Evolutionary conservation across 331 rosid species (phyloP), one percentile per base, ranked within the genome.

Genomic region (Spiraea crenata): DNA sequence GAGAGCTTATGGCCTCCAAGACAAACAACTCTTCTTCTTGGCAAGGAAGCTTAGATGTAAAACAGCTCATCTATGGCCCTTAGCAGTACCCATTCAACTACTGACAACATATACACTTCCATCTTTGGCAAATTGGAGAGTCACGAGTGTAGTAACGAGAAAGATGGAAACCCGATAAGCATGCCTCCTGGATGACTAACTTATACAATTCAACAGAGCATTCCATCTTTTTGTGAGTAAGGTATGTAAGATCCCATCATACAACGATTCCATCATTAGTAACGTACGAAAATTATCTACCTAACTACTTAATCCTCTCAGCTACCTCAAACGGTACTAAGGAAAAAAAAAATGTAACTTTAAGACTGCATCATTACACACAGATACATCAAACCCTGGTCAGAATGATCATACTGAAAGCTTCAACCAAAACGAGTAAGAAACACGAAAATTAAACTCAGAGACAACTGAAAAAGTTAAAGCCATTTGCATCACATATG

Each of bases 211-310:
- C 31, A 25, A 25, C 31, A 25, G 31, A 25, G 31, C 31, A 25
- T 2, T 25, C 31, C 31, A 2, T 25, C 31, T 2, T 2, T 25
- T 25, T 25, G 31, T 25, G 31, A 25, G 31, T 2, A 25, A 25
- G 1, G 1, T 25, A 25, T 0, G 31, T 25, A 25, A 25, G 31
- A 25, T 25, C 31, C 1, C 31, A 25, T 25, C n/a, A 55, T 31
- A 55, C 4, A 57, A n/a, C 13, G 45, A 59, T 16, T 38, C 63
- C 5, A 35, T 35, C 65, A 15, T 20, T 19, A 37, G 63, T 57
- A 57, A 65, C 57, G 34, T 48, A 4, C 15, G 48, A 48, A 66
- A 35, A 66, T 48, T 15, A 16, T 35, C 52, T 10, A 67, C 72
- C 39, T 5, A 31, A 57, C 52, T 10, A 67, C 72, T 19, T 5